These are phyloP conservation scores for Trichophyton benhamiae DNA, from an alignment of 2,329 filamentous ascomycete genomes.

Conservation along the genomic window DNA sequence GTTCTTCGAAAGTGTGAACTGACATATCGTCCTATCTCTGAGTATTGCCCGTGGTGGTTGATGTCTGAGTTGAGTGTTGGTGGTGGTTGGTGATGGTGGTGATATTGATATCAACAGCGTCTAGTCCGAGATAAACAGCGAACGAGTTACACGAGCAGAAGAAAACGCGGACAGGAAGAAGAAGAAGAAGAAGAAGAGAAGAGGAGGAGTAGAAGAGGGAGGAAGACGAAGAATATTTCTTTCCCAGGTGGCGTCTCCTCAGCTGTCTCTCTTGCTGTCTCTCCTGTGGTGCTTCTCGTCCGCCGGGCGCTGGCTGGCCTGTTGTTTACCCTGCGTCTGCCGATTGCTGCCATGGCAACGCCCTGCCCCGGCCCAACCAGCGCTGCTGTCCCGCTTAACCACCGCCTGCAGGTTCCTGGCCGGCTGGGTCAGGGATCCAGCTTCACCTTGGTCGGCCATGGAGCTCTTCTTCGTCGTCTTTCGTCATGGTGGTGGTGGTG, in stretches of 20 bases:
- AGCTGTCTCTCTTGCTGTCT: background rate
- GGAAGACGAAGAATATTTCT: background rate
- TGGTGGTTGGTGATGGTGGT: too few relatives aligned
- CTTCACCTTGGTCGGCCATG: too few relatives aligned
- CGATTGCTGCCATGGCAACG: constrained; percentile 28
- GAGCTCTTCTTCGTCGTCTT: too few relatives aligned
- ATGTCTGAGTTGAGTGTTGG: background rate
- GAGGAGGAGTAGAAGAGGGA: background rate
- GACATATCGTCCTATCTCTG: constrained; percentile 9
- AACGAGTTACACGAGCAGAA: background rate
- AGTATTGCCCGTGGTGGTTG: background rate
- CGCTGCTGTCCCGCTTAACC: background rate
- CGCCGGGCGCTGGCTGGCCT: background rate
- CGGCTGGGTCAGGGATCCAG: too few relatives aligned
- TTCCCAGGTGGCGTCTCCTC: background rate
- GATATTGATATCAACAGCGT: too few relatives aligned
- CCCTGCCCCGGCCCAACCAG: background rate
- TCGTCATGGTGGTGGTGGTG: too few relatives aligned
- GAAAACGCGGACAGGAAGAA: background rate
- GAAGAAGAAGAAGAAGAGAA: background rate
- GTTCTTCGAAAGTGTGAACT: constrained; percentile 12
- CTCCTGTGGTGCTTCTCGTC: background rate
- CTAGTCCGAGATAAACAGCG: background rate
- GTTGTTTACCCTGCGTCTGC: background rate
- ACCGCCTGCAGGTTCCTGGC: background rate